Conservation (phyloP, 768 basidiomycete genomes). For the Mycena filopes region DNA sequence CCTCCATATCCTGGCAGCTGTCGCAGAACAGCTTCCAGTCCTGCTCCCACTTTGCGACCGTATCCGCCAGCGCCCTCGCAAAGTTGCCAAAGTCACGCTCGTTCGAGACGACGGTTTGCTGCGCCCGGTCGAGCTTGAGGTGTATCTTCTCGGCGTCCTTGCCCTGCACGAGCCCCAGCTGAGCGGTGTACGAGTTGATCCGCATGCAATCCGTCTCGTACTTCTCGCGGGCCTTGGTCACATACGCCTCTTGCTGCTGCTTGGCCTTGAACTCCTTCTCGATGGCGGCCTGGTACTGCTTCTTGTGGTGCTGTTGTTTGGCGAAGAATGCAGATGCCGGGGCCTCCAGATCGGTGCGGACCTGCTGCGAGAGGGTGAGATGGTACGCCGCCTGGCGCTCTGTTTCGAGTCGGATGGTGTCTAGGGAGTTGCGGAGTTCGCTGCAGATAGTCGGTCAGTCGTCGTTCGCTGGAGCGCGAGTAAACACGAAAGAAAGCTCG, state of each 20-base stretch:
- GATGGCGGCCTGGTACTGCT: slow-evolving; percentile 75
- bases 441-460: slow-evolving; percentile 53
- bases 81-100: slow-evolving; percentile 95
- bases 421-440: slow-evolving; percentile 83
- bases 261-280: slow-evolving; percentile 94
- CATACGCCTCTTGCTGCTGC: slow-evolving; percentile 86
- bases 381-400: slow-evolving; percentile 85
- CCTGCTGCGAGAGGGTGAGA: slow-evolving; percentile 74
- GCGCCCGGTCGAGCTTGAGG: slow-evolving; percentile 88
- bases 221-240: slow-evolving; percentile 90
- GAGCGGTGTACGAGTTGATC: slow-evolving; percentile 23
- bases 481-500: neutral
- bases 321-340: slow-evolving; percentile 68
- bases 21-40: slow-evolving; percentile 97
- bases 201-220: slow-evolving; percentile 85
- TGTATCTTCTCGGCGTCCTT: slow-evolving; percentile 93
- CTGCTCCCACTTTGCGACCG: slow-evolving; percentile 86
- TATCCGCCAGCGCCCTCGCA: slow-evolving; percentile 81
- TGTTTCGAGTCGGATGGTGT: slow-evolving; percentile 84
- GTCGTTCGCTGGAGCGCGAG: neutral
- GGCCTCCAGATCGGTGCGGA: slow-evolving; percentile 80
- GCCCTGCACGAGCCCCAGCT: slow-evolving; percentile 81
- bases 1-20: slow-evolving; percentile 94
- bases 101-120: slow-evolving; percentile 89
- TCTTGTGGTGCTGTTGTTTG: slow-evolving; percentile 79